Conservation (phyloP, 2,329 filamentous ascomycete species). For the Byssothecium circinans region DNA sequence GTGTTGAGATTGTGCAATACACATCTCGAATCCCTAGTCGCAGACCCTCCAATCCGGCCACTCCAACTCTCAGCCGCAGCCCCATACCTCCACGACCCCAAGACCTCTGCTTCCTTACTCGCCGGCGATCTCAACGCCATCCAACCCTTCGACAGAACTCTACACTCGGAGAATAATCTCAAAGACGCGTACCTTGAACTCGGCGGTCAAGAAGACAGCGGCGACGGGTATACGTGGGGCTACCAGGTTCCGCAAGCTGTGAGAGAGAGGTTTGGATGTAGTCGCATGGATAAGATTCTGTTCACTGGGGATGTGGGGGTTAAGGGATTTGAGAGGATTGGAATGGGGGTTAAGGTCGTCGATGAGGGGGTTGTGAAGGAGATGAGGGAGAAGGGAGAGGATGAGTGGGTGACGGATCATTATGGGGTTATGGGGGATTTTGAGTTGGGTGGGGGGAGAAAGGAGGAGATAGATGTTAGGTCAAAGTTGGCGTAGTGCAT, state of each 20-base stretch:
- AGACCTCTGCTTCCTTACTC: constrained; percentile 48
- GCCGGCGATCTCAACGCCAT: constrained; percentile 64
- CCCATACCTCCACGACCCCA: constrained; percentile 45
- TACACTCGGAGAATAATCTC: constrained; percentile 54
- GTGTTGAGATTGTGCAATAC: constrained; percentile 57
- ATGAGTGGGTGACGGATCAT: constrained; percentile 57
- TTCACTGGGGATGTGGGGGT: constrained; percentile 46
- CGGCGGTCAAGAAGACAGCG: constrained; percentile 55
- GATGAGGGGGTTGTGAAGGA: constrained; percentile 37
- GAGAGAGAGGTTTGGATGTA: constrained; percentile 52
- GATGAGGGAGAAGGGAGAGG: constrained; percentile 39
- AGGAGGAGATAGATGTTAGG: constrained; percentile 1
- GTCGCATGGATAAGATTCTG: constrained; percentile 59
- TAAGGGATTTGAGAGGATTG: constrained; percentile 51
- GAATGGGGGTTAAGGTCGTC: constrained; percentile 49
- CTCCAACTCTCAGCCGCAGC: constrained; percentile 52
- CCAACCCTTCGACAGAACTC: constrained; percentile 54
- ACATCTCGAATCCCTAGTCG: constrained; percentile 59
- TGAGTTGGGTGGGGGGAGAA: constrained; percentile 11
- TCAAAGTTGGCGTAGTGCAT: background rate
- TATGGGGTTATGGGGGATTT: constrained; percentile 47
- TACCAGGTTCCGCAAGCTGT: constrained; percentile 52
- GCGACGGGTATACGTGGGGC: constrained; percentile 61
- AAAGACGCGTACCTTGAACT: constrained; percentile 57
- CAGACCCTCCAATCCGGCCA: constrained; percentile 53